These are phyloP conservation scores for Syncephalastrum sp. DNA, from an alignment of 371 early-diverging fungal genomes.

Conservation along the genomic window DNA sequence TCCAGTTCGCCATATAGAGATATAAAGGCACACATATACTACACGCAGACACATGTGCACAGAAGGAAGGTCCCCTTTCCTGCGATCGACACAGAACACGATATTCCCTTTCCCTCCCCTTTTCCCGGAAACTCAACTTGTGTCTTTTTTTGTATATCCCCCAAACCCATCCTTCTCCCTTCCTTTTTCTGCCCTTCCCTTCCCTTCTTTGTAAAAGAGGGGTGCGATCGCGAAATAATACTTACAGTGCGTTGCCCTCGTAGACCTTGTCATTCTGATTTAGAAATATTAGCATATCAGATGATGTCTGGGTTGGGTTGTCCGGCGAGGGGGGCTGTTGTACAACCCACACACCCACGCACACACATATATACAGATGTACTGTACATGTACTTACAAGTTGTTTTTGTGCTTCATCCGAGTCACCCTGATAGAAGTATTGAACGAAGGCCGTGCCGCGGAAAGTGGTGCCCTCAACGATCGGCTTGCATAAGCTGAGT, in stretches of 20 bases:
- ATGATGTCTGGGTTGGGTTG: slow-evolving; percentile 1
- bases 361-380: background rate
- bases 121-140: too few species aligned
- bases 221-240: background rate
- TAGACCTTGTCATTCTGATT: slow-evolving; percentile 12
- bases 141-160: background rate
- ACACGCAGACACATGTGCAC: too few species aligned
- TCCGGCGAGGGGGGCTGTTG: background rate
- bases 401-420: slow-evolving; percentile 24
- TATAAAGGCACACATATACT: too few species aligned
- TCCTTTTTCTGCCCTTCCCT: slow-evolving; percentile 5
- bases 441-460: slow-evolving; percentile 35
- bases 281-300: slow-evolving; percentile 4
- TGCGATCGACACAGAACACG: too few species aligned
- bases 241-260: slow-evolving; percentile 16
- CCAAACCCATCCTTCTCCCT: background rate
- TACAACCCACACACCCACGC: background rate
- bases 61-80: too few species aligned
- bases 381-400: slow-evolving; percentile 24
- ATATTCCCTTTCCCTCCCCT: too few species aligned
- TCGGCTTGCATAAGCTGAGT: slow-evolving; percentile 31
- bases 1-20: too few species aligned
- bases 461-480: slow-evolving; percentile 22
- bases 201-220: background rate
- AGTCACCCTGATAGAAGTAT: slow-evolving; percentile 33